phyloP scores from a whole-genome alignment of 106 monocot species.

The Phalaenopsis aphrodite region DNA sequence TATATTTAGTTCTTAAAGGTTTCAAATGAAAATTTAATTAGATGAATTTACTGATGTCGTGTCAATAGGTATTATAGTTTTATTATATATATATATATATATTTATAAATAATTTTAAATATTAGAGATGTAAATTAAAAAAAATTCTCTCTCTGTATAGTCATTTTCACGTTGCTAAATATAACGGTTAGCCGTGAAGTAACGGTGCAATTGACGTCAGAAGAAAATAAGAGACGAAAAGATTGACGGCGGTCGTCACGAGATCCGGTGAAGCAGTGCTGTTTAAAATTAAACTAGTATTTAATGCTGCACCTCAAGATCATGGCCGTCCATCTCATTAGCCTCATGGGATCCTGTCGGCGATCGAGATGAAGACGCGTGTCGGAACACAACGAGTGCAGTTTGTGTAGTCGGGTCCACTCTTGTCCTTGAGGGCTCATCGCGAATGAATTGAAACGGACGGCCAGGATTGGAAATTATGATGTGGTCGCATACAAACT shows the following conservation, averaged over 20 bases:
- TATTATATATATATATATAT: too few relatives aligned
- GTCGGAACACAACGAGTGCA: neutral
- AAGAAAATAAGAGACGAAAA: neutral
- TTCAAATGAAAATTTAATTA: too few relatives aligned
- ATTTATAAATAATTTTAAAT: too few relatives aligned
- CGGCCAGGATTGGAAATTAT: constrained; percentile 5
- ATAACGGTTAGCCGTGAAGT: neutral
- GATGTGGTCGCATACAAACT: neutral
- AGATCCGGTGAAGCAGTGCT: neutral
- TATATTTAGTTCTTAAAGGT: too few relatives aligned
- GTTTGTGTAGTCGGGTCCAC: neutral
- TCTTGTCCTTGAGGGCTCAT: neutral
- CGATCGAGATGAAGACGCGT: neutral
- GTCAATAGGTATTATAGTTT: too few relatives aligned
- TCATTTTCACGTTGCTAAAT: too few relatives aligned
- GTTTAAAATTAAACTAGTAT: neutral
- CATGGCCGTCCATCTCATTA: neutral
- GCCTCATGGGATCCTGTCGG: neutral
- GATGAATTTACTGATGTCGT: too few relatives aligned
- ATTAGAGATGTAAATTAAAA: too few relatives aligned
- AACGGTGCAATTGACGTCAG: constrained; percentile 11
- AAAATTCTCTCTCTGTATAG: too few relatives aligned
- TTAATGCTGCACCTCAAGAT: neutral
- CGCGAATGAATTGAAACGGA: constrained; percentile 1
- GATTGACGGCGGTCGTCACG: constrained; percentile 3